phyloP scores from a whole-genome alignment of 139 green algal genomes.

The Astrephomene gubernaculifera region DNA sequence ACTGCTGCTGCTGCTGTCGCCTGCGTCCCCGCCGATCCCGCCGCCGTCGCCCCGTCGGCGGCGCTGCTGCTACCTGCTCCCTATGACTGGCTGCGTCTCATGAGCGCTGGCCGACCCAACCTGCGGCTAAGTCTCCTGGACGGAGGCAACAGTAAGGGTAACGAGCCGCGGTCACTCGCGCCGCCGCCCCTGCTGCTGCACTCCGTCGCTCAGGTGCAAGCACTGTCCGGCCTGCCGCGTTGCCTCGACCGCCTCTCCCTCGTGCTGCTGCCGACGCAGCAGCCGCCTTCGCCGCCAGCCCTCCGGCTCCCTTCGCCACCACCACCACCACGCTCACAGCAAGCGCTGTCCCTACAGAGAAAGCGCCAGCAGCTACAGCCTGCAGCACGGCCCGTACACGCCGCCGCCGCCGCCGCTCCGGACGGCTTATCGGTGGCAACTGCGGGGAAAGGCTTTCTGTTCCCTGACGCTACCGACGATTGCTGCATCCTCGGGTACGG shows the following conservation, averaged over 20 bases:
- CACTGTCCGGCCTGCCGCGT: not conserved
- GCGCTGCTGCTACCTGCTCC: not conserved
- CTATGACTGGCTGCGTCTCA: not conserved
- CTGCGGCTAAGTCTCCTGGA: not conserved
- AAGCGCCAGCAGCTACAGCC: no score
- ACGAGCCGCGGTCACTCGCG: not conserved
- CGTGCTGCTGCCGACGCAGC: not conserved
- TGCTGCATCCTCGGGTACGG: no score
- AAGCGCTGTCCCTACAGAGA: not conserved
- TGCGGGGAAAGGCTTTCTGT: no score
- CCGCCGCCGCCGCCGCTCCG: no score
- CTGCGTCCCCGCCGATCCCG: not conserved
- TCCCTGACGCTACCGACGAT: no score
- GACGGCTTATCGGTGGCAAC: no score
- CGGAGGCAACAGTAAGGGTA: not conserved
- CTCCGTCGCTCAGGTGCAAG: not conserved
- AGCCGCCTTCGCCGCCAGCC: not conserved
- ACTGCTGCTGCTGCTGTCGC: not conserved
- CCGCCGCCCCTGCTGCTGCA: not conserved
- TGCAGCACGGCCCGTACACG: no score
- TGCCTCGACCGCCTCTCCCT: not conserved
- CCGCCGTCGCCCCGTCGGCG: not conserved
- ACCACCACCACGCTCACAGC: not conserved
- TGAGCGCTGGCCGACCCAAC: not conserved
- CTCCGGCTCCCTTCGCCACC: not conserved